Conservation (phyloP, 495 filamentous ascomycete genomes). For the Penicillium turbatum region DNA sequence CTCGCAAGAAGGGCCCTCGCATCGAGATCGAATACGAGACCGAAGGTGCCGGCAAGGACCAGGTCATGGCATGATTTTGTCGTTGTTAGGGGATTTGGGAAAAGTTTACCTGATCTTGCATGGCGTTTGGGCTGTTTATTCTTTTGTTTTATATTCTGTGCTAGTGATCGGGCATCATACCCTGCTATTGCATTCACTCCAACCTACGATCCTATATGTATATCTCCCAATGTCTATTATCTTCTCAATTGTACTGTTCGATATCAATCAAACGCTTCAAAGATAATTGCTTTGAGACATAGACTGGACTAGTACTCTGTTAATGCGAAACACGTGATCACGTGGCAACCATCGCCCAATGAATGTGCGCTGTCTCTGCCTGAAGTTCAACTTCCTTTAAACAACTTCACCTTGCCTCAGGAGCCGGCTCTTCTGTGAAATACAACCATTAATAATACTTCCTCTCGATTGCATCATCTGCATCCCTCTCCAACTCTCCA, state of each 20-base stretch:
- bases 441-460: background rate
- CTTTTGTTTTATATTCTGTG: constrained; percentile 15
- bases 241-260: background rate
- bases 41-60: constrained; percentile 50
- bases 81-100: constrained; percentile 11
- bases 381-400: constrained; percentile 2
- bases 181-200: constrained; percentile 34
- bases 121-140: constrained; percentile 36
- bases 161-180: constrained; percentile 39
- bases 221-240: background rate
- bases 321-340: constrained; percentile 12
- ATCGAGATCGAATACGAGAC: constrained; percentile 71
- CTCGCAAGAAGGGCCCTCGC: constrained; percentile 63
- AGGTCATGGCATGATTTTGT: constrained; percentile 37
- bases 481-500: background rate
- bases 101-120: constrained; percentile 36
- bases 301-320: background rate
- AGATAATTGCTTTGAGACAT: background rate
- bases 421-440: constrained; percentile 25
- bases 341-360: constrained; percentile 10
- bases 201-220: constrained; percentile 14
- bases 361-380: background rate
- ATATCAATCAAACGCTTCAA: background rate
- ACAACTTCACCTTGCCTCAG: constrained; percentile 6
- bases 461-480: background rate